Evolutionary conservation across 768 basidiomycete genomes (phyloP).

Genomic region (Suillus paluster): DNA sequence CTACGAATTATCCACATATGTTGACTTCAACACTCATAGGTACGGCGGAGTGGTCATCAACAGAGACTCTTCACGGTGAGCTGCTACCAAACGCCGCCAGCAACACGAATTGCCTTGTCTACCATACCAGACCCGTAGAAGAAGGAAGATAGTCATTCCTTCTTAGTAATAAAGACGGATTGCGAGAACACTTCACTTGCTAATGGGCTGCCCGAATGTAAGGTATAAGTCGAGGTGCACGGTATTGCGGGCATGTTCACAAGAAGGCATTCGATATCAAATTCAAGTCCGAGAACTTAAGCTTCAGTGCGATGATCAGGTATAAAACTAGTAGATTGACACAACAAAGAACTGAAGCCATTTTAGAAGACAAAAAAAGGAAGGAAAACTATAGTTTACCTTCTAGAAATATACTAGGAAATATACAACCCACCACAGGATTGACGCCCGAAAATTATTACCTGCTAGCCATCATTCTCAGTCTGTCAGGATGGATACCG

Average conservation of each 20-base stretch:
- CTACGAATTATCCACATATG: too few species aligned
- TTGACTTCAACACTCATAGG: too few species aligned
- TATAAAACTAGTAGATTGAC: not conserved
- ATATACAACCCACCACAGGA: not conserved
- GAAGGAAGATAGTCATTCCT: too few species aligned
- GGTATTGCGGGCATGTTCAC: not conserved
- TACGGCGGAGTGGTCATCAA: too few species aligned
- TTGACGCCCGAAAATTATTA: constrained; percentile 15
- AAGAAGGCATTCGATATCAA: too few species aligned
- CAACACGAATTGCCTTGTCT: too few species aligned
- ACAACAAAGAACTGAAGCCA: not conserved
- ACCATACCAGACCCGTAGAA: too few species aligned
- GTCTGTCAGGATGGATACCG: constrained; percentile 84
- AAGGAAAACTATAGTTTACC: not conserved
- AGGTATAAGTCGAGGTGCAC: too few species aligned
- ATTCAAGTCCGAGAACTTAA: not conserved
- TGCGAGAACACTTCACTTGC: not conserved
- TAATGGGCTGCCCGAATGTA: too few species aligned
- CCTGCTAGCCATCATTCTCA: constrained; percentile 72
- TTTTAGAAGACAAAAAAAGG: not conserved
- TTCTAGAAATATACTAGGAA: constrained; percentile 1
- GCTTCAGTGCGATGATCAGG: not conserved
- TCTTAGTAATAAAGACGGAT: too few species aligned
- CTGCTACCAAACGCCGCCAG: too few species aligned
- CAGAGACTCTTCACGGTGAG: too few species aligned